These are phyloP conservation scores for Colletotrichum nymphaeae DNA, from an alignment of 2,329 filamentous ascomycete genomes.

Conservation along the genomic window DNA sequence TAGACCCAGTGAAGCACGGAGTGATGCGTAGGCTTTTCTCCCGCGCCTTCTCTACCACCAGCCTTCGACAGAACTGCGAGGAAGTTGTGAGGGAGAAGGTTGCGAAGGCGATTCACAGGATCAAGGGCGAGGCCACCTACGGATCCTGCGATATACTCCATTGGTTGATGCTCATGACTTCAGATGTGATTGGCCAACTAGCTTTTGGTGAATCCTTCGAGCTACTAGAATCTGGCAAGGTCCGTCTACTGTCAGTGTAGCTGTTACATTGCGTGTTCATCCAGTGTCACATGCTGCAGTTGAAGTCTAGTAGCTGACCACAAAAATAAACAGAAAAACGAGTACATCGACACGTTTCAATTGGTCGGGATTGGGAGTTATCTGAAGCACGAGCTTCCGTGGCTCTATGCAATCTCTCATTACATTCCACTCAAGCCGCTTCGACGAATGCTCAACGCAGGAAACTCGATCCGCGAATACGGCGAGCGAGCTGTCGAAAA, in stretches of 20 bases:
- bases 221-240: conserved; percentile 61
- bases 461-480: neutral
- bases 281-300: neutral
- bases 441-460: neutral
- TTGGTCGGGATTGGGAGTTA: neutral
- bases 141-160: conserved; percentile 59
- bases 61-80: conserved; percentile 44
- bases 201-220: conserved; percentile 67
- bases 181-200: conserved; percentile 65
- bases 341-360: neutral
- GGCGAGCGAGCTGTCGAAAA: conserved; percentile 16
- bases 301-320: neutral
- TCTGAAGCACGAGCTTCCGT: neutral
- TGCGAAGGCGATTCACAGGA: conserved; percentile 53
- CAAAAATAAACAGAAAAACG: neutral
- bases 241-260: conserved; percentile 39
- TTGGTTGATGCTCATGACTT: conserved; percentile 66
- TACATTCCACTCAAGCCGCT: neutral
- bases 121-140: conserved; percentile 54
- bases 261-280: neutral
- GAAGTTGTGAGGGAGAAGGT: conserved; percentile 49
- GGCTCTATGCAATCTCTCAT: neutral
- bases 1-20: conserved; percentile 14
- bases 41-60: conserved; percentile 49
- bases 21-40: conserved; percentile 53